These are phyloP conservation scores for Porphyrellus cyaneotinctus DNA, from an alignment of 768 basidiomycete genomes.

Conservation along the genomic window DNA sequence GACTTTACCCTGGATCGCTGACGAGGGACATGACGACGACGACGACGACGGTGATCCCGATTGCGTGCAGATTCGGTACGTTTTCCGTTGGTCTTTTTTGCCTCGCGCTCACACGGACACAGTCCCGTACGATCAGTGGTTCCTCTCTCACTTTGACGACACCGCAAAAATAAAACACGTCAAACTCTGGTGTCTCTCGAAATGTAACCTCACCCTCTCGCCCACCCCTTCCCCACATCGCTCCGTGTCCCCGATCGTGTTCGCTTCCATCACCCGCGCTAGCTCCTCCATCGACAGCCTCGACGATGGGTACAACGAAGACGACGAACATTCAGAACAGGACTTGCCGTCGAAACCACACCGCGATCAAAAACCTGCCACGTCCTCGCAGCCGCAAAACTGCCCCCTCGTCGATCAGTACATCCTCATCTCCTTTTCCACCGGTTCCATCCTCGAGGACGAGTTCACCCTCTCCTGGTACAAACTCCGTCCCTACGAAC, in stretches of 20 bases:
- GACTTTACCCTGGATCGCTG: conserved; percentile 55
- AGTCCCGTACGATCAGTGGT: conserved; percentile 77
- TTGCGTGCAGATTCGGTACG: conserved; percentile 58
- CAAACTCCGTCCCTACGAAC: conserved; percentile 54
- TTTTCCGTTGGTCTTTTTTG: no score
- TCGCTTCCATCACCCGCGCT: conserved; percentile 38
- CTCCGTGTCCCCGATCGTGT: conserved; percentile 65
- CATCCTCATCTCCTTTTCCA: conserved; percentile 60
- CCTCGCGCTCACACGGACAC: no score
- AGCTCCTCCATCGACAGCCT: conserved; percentile 23
- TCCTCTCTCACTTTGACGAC: conserved; percentile 63
- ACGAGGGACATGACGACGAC: conserved; percentile 53
- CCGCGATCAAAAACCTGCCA: conserved; percentile 6
- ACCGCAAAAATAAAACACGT: conserved; percentile 58
- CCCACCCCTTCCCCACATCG: conserved; percentile 31
- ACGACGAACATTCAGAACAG: conserved; percentile 33
- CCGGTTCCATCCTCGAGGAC: conserved; percentile 68
- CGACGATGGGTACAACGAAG: conserved; percentile 28
- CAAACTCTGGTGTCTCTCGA: conserved; percentile 60
- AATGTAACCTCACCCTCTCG: conserved; percentile 43
- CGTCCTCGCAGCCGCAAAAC: conserved; percentile 4
- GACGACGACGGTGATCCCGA: conserved; percentile 31
- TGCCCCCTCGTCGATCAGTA: conserved; percentile 35
- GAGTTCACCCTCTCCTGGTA: conserved; percentile 57
- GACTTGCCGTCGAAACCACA: conserved; percentile 15